Evolutionary conservation across 345 rosid genomes (phyloP).

Genomic region (Firmiana major): DNA sequence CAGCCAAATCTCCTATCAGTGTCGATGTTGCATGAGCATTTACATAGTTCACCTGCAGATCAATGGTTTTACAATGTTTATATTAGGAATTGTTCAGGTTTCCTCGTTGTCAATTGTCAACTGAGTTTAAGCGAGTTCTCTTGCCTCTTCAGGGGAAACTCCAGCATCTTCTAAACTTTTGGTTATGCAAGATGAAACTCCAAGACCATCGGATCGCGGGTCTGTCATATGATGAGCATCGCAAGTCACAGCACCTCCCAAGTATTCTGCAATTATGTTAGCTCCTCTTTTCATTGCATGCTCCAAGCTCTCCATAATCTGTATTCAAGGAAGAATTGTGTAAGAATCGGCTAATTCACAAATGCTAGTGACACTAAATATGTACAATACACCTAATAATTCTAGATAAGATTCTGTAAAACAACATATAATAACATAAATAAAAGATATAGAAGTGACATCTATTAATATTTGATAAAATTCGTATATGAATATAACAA

Average conservation of each 20-base stretch:
- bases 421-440: too few species aligned
- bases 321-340: not conserved
- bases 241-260: slow-evolving; percentile 61
- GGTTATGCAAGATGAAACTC: slow-evolving; percentile 58
- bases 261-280: slow-evolving; percentile 57
- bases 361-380: not conserved
- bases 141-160: slow-evolving; percentile 71
- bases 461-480: too few species aligned
- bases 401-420: too few species aligned
- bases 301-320: slow-evolving; percentile 74
- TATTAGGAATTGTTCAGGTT: not conserved
- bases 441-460: too few species aligned
- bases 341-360: not conserved
- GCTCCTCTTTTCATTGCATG: slow-evolving; percentile 63
- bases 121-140: not conserved
- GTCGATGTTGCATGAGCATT: slow-evolving; percentile 78
- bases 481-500: too few species aligned
- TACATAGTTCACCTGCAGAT: slow-evolving; percentile 52
- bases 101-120: not conserved
- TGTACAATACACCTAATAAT: not conserved
- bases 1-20: slow-evolving; percentile 62
- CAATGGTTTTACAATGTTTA: not conserved
- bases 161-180: slow-evolving; percentile 60
- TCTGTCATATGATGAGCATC: slow-evolving; percentile 61
- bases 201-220: slow-evolving; percentile 26